Base-by-base conservation (phyloP, 345 rosid species). In the Hibiscus syriacus region DNA sequence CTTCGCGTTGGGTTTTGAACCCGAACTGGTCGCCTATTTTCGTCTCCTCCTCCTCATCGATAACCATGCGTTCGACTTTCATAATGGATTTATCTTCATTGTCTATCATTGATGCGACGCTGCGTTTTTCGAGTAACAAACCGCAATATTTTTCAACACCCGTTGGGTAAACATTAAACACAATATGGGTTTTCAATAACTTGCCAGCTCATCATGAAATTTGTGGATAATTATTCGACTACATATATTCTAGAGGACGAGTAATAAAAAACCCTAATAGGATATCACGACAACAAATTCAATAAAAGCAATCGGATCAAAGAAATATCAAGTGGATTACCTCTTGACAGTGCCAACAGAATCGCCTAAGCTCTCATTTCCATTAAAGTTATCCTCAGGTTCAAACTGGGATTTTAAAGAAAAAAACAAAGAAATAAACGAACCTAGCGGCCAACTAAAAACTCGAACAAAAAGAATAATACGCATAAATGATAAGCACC, bases 341-440 rank as follows among this genome's bases (percentile, higher is more conserved):
- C 97, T 88, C 70, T 80, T 78, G 10, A 78, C 65, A 69, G 79
- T 80, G 69, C 88, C 90, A 53, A 75, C 55, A 52, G 86, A 87
- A 76, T 87, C 84, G 52, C 79, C 86, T 73, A 88, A 80, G 82
- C 90, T 90, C 41, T 72, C 86, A 76, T 86, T 88, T 75, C 77
- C 87, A 48, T 74, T 78, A 54, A 79, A 75, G 80, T 83, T 82
- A 67, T 82, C 91, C 11, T 82, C 90, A 58, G 75, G 77, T 43
- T 74, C 76, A 36, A 80, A 78, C 90, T 92, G 81, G 29, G 55
- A 66, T 64, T 63, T 13, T 38, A 5, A 10, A n/a, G n/a, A n/a
- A n/a, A 74, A 49, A 64, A 64, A 22, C 27, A 25, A 73, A 63
- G 34, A 11, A 46, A 9, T 29, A 70, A 64, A 54, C 52, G 27